phyloP scores from a whole-genome alignment of 1,139 yeast species.

The Candida sp. region DNA sequence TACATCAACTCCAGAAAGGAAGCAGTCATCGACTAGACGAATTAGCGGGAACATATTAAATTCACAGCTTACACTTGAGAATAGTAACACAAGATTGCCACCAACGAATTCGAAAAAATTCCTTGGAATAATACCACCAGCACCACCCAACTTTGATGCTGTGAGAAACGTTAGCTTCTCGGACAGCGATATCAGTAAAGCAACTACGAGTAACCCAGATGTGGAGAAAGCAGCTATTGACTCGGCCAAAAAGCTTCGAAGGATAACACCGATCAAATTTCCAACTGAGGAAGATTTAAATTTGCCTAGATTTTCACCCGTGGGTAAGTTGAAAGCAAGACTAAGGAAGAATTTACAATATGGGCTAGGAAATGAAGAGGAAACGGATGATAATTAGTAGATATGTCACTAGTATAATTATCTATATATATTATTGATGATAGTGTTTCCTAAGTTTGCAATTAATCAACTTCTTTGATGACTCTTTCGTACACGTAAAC shows the following conservation, averaged over 20 bases:
- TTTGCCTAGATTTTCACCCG: slow-evolving; percentile 33
- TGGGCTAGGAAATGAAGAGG: not conserved
- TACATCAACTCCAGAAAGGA: slow-evolving; percentile 10
- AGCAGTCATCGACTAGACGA: not conserved
- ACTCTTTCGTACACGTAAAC: slow-evolving; percentile 28
- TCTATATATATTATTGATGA: no score
- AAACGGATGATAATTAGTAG: no score
- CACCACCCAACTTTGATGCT: slow-evolving; percentile 25
- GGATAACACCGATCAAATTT: slow-evolving; percentile 37
- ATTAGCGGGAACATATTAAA: not conserved
- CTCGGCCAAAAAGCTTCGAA: slow-evolving; percentile 34
- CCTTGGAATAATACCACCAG: slow-evolving; percentile 22
- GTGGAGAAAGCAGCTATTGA: slow-evolving; percentile 18
- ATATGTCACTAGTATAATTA: no score
- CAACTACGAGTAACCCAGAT: not conserved
- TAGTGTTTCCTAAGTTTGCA: no score
- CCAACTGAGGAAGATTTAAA: slow-evolving; percentile 28
- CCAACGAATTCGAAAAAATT: slow-evolving; percentile 7
- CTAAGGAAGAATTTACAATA: slow-evolving; percentile 5
- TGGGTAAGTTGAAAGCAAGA: slow-evolving; percentile 23
- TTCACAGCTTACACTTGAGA: not conserved
- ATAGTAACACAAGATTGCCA: slow-evolving; percentile 8
- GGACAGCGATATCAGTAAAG: slow-evolving; percentile 2
- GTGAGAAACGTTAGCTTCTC: not conserved
- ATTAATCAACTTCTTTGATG: slow-evolving; percentile 8